Conservation (phyloP, 1,139 yeast genomes). For the Ogataea hybrid region DNA sequence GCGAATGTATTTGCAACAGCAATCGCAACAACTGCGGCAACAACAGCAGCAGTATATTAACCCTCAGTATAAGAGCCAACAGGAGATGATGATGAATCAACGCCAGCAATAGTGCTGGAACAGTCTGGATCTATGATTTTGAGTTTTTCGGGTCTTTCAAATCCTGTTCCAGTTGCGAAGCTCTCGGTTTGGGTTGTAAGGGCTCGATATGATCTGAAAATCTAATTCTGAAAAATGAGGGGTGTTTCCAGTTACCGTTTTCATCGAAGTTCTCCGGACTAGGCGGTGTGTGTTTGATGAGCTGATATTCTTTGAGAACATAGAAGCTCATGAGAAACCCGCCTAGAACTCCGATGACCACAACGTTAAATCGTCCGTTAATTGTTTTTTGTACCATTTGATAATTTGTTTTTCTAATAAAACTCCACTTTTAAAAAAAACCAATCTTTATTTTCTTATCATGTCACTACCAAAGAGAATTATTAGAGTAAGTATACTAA, state of each 20-base stretch:
- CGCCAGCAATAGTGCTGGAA: constrained; percentile 9
- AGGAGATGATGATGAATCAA: constrained; percentile 22
- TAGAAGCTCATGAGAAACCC: too few relatives aligned
- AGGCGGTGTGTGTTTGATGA: constrained; percentile 33
- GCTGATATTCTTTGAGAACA: constrained; percentile 31
- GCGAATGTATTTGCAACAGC: too few relatives aligned
- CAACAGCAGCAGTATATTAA: constrained; percentile 17
- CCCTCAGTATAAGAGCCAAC: constrained; percentile 24
- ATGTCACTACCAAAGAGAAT: too few relatives aligned
- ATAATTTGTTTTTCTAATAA: too few relatives aligned
- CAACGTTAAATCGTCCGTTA: too few relatives aligned
- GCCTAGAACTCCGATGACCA: too few relatives aligned
- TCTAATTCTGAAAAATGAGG: constrained; percentile 28
- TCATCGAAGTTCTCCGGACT: constrained; percentile 33
- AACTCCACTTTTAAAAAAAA: too few relatives aligned
- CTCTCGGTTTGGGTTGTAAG: constrained; percentile 25
- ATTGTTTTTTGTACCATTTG: too few relatives aligned
- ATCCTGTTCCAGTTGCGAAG: constrained; percentile 6
- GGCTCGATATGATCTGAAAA: constrained; percentile 29
- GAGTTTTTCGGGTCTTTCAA: background rate
- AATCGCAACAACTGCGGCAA: too few relatives aligned
- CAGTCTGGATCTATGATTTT: background rate
- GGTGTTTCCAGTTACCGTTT: constrained; percentile 33
- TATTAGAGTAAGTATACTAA: too few relatives aligned
- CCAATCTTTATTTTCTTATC: too few relatives aligned